These are phyloP conservation scores for Arthrinium puccinioides DNA, from an alignment of 2,329 filamentous ascomycete species.

Conservation along the genomic window DNA sequence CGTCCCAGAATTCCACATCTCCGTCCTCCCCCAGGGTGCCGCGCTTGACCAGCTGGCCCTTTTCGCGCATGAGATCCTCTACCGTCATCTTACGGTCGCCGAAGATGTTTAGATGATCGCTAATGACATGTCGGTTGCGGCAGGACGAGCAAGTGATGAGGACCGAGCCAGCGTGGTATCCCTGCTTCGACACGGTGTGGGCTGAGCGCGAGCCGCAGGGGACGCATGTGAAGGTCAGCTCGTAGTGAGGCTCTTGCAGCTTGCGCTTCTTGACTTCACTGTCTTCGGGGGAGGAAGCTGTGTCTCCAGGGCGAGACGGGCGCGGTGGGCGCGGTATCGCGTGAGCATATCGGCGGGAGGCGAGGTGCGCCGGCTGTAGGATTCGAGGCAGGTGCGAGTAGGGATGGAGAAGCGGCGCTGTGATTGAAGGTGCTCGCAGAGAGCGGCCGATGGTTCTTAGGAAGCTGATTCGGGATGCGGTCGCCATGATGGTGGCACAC, in stretches of 20 bases:
- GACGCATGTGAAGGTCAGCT: conserved; percentile 87
- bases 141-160: conserved; percentile 84
- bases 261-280: conserved; percentile 19
- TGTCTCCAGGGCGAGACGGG: conserved; percentile 1
- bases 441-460: conserved; percentile 10
- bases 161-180: conserved; percentile 85
- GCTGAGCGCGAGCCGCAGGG: conserved; percentile 74
- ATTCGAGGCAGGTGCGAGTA: conserved; percentile 16
- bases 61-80: conserved; percentile 70
- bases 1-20: conserved; percentile 90
- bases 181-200: conserved; percentile 86
- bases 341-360: conserved; percentile 18
- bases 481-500: no score
- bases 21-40: conserved; percentile 67
- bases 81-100: conserved; percentile 63
- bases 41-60: conserved; percentile 66
- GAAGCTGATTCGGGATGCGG: no score
- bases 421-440: conserved; percentile 4
- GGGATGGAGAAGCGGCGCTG: conserved; percentile 11
- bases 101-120: conserved; percentile 78
- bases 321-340: conserved; percentile 18
- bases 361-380: conserved; percentile 11
- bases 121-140: conserved; percentile 82
- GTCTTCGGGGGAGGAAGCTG: background rate
- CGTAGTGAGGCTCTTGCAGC: conserved; percentile 60